Base-by-base conservation (phyloP, 2,329 filamentous ascomycete species). In the Colletotrichum orchidophilum region DNA sequence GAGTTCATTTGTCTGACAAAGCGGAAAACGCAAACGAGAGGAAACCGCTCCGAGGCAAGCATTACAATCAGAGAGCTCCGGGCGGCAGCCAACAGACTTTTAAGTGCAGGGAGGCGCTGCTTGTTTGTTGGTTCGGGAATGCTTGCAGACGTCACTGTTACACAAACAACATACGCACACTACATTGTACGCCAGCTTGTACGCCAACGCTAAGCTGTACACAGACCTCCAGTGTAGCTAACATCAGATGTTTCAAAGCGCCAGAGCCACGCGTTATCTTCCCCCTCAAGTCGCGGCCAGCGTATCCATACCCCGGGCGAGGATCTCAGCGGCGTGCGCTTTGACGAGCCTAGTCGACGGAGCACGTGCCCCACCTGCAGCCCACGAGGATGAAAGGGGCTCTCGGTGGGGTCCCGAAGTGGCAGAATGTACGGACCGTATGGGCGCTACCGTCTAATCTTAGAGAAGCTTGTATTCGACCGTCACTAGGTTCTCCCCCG, bases 241-340 rank as follows among this genome's bases (percentile, higher is more conserved):
- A 39, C 29, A n/a, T 60, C 50, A 52, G 31, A 70, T 33, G 57
- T 67, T 70, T 67, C 55, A 62, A 33, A 31, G 33, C 49, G 29
- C 35, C 27, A 62, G 15, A 42, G 57, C 50, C 57, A 70, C 55
- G 35, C 63, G 55, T 54, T 60, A 15, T 24, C 33, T 12, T 15
- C 27, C 35, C 26, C 42, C 24, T 18, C 39, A 46, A 46, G 39
- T n/a, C n/a, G n/a, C n/a, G n/a, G n/a, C n/a, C n/a, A n/a, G n/a
- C n/a, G n/a, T n/a, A n/a, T n/a, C n/a, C n/a, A n/a, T n/a, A 27
- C 13, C 42, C 42, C 39, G 42, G 31, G n/a, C 21, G 24, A 26
- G 53, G 21, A 33, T 27, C 6, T 24, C 11, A 27, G 33, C 21
- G 26, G 62, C 15, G 26, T 5, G 53, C 49, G 67, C 67, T 70